Conservation (phyloP, 352 stramenopile genomes). For the Phytophthora megakarya region DNA sequence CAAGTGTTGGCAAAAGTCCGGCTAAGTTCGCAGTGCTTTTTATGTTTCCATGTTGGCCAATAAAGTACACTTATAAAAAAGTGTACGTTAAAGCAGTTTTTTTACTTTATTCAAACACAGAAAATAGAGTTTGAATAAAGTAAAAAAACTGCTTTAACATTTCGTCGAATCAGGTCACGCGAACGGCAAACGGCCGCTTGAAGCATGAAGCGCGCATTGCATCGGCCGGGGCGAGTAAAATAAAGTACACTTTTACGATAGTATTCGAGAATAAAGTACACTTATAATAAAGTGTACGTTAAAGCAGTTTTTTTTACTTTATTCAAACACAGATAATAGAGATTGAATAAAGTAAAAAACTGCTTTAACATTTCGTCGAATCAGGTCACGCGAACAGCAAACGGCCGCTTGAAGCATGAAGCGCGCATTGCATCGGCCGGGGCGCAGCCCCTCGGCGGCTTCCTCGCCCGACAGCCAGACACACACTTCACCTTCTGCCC, state of each 20-base stretch:
- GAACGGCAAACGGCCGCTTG: constrained; percentile 12
- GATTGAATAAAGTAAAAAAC: too few species aligned
- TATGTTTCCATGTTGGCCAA: too few species aligned
- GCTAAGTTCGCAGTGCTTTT: too few species aligned
- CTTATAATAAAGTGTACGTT: too few species aligned
- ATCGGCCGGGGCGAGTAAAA: constrained; percentile 36
- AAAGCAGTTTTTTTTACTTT: neutral
- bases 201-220: constrained; percentile 67
- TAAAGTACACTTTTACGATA: too few species aligned
- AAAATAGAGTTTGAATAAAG: too few species aligned
- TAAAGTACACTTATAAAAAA: too few species aligned
- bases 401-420: constrained; percentile 46
- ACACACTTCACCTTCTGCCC: neutral
- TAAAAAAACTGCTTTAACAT: too few species aligned
- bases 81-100: too few species aligned
- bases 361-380: constrained; percentile 7
- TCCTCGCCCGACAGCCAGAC: constrained; percentile 14
- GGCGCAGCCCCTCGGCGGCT: constrained; percentile 17
- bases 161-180: neutral
- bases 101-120: neutral
- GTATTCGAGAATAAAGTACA: too few species aligned
- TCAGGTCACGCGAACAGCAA: neutral
- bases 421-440: constrained; percentile 55
- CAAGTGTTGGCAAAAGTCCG: too few species aligned
- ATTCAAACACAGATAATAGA: neutral